Evolutionary conservation across 116 monocot species (phyloP), one percentile per base, ranked within the genome.

Genomic region (Dioscorea cayenensis): DNA sequence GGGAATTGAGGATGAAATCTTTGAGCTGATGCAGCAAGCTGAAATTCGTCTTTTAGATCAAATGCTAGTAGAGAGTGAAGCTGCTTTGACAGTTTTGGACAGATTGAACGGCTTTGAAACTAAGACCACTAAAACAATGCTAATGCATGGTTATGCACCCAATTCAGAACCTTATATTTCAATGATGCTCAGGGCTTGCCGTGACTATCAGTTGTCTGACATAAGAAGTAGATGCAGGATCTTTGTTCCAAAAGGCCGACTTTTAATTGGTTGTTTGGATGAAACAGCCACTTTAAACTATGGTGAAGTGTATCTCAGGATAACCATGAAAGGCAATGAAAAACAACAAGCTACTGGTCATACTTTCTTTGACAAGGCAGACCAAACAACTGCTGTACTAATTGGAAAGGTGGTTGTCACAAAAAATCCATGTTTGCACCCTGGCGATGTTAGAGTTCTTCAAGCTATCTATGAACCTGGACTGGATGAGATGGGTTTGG

Each of bases 391-490:
- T 49, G 93, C 73, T 14, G 81, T 83, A 28, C 52, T 93, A 68
- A 79, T 86, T 51, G 93, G 93, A 73, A 90, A 84, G 51, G 81
- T 97, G 49, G 68, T 93, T 35, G 86, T 93, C 7, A 92, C 97
- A 17, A 97, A 90, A 76, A 97, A 97, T 72, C 97, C 97, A 2
- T 97, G 97, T 68, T 84, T 97, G 19, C 97, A 97, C 37, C 93
- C 97, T 67, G 97, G 97, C 71, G 97, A 97, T 74, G 73, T 97
- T 60, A 82, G 88, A 78, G 83, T 97, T 37, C 86, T 97, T 38
- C 36, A 93, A 63, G 93, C 97, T 72, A 74, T 97, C 36, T 82
- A 77, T 79, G 84, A 90, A 63, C 70, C 23, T 70, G 49, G 58
- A 13, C 72, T 92, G 74, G 84, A 81, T 81, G 84, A 87, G 59